Conservation (phyloP, 2,329 filamentous ascomycete species). For the Penicillium hordei region DNA sequence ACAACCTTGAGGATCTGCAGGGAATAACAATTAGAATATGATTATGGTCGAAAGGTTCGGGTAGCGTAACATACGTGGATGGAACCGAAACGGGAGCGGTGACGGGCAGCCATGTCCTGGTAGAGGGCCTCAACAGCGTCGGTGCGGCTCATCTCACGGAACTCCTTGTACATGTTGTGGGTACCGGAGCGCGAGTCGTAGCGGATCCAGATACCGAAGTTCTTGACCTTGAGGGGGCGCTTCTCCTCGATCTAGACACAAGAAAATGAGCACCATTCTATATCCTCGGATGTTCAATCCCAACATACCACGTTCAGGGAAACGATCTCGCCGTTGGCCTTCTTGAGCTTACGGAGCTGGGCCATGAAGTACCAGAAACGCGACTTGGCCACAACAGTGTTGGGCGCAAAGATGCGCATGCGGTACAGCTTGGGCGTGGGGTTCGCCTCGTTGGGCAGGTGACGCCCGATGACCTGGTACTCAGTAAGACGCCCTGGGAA, state of each 20-base stretch:
- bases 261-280: slow-evolving; percentile 18
- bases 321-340: slow-evolving; percentile 99
- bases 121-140: slow-evolving; percentile 96
- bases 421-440: slow-evolving; percentile 98
- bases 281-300: not conserved
- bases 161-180: slow-evolving; percentile 99
- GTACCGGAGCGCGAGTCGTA: slow-evolving; percentile 99
- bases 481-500: slow-evolving; percentile 93
- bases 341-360: slow-evolving; percentile 99
- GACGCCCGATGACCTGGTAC: slow-evolving; percentile 99
- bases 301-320: slow-evolving; percentile 85
- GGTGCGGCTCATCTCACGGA: slow-evolving; percentile 96
- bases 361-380: slow-evolving; percentile 99
- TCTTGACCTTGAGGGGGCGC: slow-evolving; percentile 99
- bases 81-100: slow-evolving; percentile 95
- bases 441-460: slow-evolving; percentile 96
- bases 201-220: slow-evolving; percentile 99
- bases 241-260: slow-evolving; percentile 85
- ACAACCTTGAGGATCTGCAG: slow-evolving; percentile 93
- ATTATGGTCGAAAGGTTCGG: not conserved
- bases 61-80: slow-evolving; percentile 76
- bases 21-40: slow-evolving; percentile 14
- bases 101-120: slow-evolving; percentile 99
- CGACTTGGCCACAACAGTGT: slow-evolving; percentile 97
- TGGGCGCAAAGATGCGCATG: slow-evolving; percentile 99